These are phyloP conservation scores for Eimeria acervulina DNA, from an alignment of 169 alveolate species.

Conservation along the genomic window DNA sequence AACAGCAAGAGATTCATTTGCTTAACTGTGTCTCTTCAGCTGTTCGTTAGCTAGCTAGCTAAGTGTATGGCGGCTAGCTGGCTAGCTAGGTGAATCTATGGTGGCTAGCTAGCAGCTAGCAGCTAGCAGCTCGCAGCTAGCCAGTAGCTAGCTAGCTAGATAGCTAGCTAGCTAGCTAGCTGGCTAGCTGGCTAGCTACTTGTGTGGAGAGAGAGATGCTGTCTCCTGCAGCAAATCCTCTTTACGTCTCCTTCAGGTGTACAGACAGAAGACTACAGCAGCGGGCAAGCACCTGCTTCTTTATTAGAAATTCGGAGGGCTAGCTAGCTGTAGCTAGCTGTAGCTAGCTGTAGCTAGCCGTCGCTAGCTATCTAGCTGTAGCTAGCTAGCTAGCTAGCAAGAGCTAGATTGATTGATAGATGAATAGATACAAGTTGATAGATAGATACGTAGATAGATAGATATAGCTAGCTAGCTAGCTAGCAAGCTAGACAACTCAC, in stretches of 20 bases:
- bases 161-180: no score
- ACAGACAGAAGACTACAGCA: no score
- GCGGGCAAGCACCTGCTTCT: neutral
- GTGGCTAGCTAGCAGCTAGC: constrained; percentile 2
- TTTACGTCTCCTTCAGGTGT: no score
- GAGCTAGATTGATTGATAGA: neutral
- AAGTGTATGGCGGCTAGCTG: no score
- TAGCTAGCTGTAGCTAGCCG: neutral
- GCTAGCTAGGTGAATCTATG: neutral
- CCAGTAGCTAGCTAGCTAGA: no score
- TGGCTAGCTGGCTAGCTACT: no score
- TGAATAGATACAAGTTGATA: neutral
- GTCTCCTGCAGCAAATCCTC: no score
- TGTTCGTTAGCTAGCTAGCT: no score
- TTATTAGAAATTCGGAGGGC: neutral
- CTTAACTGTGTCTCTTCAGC: neutral
- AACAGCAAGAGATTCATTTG: neutral
- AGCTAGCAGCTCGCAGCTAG: no score
- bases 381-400: neutral
- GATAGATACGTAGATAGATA: no score
- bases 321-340: neutral
- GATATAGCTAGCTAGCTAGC: neutral
- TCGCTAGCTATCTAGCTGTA: neutral
- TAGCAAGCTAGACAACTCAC: no score
- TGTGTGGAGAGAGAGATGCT: no score